A percentile compares a stretch with the other conserved stretches of the same genome.
Conservation (phyloP, 106 monocot species). For the Allium fistulosum region DNA sequence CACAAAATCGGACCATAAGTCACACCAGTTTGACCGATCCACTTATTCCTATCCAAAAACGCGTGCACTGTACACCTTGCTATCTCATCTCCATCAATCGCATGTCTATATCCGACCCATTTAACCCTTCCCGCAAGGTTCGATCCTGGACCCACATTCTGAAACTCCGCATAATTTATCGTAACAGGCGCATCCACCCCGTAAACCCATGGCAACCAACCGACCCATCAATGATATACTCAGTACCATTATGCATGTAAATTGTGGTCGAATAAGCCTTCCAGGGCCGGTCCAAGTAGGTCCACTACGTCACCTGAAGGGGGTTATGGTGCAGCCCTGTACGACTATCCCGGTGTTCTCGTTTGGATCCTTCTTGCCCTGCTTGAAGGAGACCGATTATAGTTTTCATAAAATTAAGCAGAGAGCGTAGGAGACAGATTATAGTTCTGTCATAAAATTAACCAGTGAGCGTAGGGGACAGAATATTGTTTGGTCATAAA, state of each 20-base stretch:
- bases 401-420: too few relatives aligned
- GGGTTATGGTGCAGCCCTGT: constrained; percentile 12
- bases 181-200: constrained; percentile 11
- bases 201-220: constrained; percentile 21
- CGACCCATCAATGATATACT: constrained; percentile 7
- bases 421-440: constrained; percentile 11
- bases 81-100: constrained; percentile 10
- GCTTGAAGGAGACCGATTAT: constrained; percentile 11
- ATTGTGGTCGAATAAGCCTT: constrained; percentile 25
- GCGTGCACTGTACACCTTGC: constrained; percentile 13
- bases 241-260: constrained; percentile 21
- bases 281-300: constrained; percentile 25
- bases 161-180: constrained; percentile 20
- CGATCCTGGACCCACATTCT: constrained; percentile 19
- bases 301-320: constrained; percentile 6
- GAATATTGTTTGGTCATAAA: too few relatives aligned
- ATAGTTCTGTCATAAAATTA: too few relatives aligned
- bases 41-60: constrained; percentile 16
- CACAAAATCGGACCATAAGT: constrained; percentile 13
- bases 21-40: constrained; percentile 13
- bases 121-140: constrained; percentile 13
- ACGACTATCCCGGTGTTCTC: constrained; percentile 21
- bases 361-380: constrained; percentile 21
- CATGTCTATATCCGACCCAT: constrained; percentile 17
- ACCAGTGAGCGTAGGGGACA: too few relatives aligned